Percentiles rank a stretch among this genome's conserved stretches.
Conservation (phyloP, 2,329 filamentous ascomycete species). For the Ophiostoma sp. region DNA sequence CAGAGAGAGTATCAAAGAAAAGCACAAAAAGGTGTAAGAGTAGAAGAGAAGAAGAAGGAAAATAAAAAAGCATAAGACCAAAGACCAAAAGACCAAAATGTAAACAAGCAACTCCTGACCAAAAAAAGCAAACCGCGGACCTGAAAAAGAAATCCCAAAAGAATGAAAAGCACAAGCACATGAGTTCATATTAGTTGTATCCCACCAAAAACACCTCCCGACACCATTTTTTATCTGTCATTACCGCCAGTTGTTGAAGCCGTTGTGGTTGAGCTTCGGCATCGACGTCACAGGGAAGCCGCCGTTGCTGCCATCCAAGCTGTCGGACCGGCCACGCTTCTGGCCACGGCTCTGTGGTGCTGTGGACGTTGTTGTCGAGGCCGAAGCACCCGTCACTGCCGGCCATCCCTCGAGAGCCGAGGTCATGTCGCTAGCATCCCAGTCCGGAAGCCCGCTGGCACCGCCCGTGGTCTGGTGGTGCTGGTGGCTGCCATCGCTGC, state of each 20-base stretch:
- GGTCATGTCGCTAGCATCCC: constrained; percentile 32
- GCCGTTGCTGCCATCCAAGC: constrained; percentile 32
- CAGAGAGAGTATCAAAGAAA: constrained; percentile 26
- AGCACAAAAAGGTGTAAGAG: neutral
- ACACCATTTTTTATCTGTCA: neutral
- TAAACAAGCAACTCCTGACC: constrained; percentile 6
- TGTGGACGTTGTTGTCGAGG: constrained; percentile 24
- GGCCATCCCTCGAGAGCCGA: constrained; percentile 28
- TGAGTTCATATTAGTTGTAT: constrained; percentile 1
- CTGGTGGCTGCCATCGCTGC: constrained; percentile 15
- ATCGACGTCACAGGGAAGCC: constrained; percentile 31
- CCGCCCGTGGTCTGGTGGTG: constrained; percentile 10
- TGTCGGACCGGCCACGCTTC: constrained; percentile 40
- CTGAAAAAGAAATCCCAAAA: constrained; percentile 23
- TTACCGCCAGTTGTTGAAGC: constrained; percentile 31
- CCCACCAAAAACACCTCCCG: neutral
- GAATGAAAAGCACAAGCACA: neutral
- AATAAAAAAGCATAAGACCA: neutral
- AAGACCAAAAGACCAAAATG: neutral
- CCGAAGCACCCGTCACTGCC: neutral
- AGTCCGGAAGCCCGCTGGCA: constrained; percentile 29
- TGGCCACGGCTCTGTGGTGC: constrained; percentile 30
- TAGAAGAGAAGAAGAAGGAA: neutral
- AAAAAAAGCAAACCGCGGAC: constrained; percentile 26
- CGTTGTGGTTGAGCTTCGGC: constrained; percentile 30